phyloP scores from a whole-genome alignment of 1,284 basidiomycete genomes.

The Puccinia polysora region DNA sequence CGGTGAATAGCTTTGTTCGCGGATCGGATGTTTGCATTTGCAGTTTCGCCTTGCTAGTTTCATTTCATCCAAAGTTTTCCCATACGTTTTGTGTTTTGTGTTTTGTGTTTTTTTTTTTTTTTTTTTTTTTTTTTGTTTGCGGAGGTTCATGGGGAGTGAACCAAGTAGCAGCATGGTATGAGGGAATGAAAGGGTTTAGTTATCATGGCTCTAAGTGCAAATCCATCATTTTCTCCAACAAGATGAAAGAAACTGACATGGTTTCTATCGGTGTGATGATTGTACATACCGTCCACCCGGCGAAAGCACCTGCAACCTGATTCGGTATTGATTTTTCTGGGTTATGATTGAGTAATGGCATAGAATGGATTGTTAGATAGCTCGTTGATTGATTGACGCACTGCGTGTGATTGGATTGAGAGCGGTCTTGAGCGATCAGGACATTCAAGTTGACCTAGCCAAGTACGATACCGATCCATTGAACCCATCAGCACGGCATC shows the following conservation, averaged over 20 bases:
- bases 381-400: too few species aligned
- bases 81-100: too few species aligned
- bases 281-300: slow-evolving; percentile 68
- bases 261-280: slow-evolving; percentile 69
- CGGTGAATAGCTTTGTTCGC: slow-evolving; percentile 50
- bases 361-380: too few species aligned
- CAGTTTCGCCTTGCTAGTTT: slow-evolving; percentile 65
- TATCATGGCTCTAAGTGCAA: not conserved
- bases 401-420: slow-evolving; percentile 16
- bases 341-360: not conserved
- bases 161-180: too few species aligned
- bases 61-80: too few species aligned
- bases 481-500: slow-evolving; percentile 71
- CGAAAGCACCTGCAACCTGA: slow-evolving; percentile 64
- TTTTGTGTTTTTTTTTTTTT: too few species aligned
- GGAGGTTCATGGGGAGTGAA: too few species aligned
- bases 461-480: slow-evolving; percentile 54
- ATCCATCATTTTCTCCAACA: too few species aligned
- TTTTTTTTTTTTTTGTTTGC: too few species aligned
- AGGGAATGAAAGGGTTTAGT: not conserved
- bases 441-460: slow-evolving; percentile 20
- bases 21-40: slow-evolving; percentile 67
- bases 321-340: slow-evolving; percentile 4
- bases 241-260: too few species aligned
- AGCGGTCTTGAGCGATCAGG: slow-evolving; percentile 1